Evolutionary conservation across 2,329 filamentous ascomycete genomes (phyloP).

Genomic region (Ceratocystis alfenasii): DNA sequence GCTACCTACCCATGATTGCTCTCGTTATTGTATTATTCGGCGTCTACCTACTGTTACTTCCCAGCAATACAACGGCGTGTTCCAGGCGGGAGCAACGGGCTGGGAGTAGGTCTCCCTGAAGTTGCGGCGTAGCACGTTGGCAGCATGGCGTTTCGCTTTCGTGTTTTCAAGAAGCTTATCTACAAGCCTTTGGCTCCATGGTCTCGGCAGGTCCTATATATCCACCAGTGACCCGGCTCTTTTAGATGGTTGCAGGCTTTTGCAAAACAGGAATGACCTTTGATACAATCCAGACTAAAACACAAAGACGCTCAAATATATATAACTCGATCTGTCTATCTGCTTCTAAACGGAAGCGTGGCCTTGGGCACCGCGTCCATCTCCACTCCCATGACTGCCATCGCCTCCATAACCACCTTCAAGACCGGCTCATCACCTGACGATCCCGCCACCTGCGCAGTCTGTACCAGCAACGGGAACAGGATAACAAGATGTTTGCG

Average conservation of each 20-base stretch:
- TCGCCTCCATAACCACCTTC: slow-evolving; percentile 44
- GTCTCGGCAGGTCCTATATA: not conserved
- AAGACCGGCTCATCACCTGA: slow-evolving; percentile 50
- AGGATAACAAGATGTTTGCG: slow-evolving; percentile 69
- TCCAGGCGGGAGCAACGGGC: too few species aligned
- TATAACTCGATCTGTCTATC: not conserved
- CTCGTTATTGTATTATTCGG: too few species aligned
- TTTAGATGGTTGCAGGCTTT: not conserved
- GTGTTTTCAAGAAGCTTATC: too few species aligned
- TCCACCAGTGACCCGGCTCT: not conserved
- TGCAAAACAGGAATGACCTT: not conserved
- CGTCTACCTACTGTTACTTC: too few species aligned
- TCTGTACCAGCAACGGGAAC: slow-evolving; percentile 63
- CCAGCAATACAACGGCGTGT: too few species aligned
- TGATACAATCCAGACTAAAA: not conserved
- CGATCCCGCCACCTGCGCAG: slow-evolving; percentile 44
- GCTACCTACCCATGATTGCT: too few species aligned
- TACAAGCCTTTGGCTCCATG: not conserved
- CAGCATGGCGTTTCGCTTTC: too few species aligned
- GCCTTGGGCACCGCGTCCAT: slow-evolving; percentile 28
- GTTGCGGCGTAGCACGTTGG: too few species aligned
- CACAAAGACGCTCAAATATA: not conserved
- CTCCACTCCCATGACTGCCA: slow-evolving; percentile 51
- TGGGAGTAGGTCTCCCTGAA: too few species aligned
- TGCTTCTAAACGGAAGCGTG: not conserved